Evolutionary conservation across 768 basidiomycete species (phyloP).

Genomic region (Chiua virens): DNA sequence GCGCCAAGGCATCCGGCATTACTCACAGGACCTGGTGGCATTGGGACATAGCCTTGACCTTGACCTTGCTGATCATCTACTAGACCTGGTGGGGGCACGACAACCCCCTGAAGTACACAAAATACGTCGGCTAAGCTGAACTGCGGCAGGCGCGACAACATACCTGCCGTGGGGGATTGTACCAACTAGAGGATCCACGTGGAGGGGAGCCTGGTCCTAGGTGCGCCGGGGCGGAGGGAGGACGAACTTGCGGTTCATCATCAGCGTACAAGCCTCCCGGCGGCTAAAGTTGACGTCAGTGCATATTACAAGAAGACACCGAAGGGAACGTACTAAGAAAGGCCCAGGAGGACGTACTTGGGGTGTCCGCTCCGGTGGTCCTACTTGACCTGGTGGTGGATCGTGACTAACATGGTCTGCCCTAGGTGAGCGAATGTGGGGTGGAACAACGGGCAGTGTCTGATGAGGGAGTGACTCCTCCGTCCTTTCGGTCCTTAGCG

Average conservation of each 20-base stretch:
- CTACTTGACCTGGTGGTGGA: constrained; percentile 9
- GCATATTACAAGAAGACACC: neutral
- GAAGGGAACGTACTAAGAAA: constrained; percentile 15
- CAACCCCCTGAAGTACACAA: constrained; percentile 13
- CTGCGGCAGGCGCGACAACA: neutral
- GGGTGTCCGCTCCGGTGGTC: constrained; percentile 23
- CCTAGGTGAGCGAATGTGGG: constrained; percentile 7
- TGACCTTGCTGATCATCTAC: constrained; percentile 19
- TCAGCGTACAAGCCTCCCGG: constrained; percentile 14
- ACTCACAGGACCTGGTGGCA: constrained; percentile 58
- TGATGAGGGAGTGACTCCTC: neutral
- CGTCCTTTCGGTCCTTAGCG: neutral
- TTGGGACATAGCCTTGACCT: constrained; percentile 36
- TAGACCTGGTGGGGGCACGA: constrained; percentile 27
- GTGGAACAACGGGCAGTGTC: constrained; percentile 4
- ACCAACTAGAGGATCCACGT: constrained; percentile 25
- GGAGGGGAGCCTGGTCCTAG: constrained; percentile 16
- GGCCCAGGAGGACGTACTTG: constrained; percentile 22
- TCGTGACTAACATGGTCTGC: constrained; percentile 1
- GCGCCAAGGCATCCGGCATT: neutral
- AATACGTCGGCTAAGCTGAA: neutral
- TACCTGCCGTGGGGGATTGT: constrained; percentile 19
- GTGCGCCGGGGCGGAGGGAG: constrained; percentile 25
- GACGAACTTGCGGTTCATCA: constrained; percentile 6
- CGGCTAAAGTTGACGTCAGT: constrained; percentile 20